phyloP scores from a whole-genome alignment of 352 stramenopile genomes.

The Thraustochytrium sp. region DNA sequence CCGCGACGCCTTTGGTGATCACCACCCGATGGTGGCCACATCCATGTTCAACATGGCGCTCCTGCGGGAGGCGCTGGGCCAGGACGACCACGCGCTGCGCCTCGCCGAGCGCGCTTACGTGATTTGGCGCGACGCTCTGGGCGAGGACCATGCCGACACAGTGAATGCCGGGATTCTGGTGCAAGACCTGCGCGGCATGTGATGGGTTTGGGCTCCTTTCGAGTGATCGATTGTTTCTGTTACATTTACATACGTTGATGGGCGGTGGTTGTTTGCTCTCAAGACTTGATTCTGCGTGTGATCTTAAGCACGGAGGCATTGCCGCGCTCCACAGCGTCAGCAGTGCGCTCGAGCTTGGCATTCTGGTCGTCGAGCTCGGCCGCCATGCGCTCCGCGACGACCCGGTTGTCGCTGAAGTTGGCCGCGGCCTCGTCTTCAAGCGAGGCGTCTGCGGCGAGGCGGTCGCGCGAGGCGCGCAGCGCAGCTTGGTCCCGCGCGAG shows the following conservation, averaged over 20 bases:
- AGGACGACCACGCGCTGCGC: constrained; percentile 54
- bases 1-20: constrained; percentile 50
- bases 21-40: constrained; percentile 59
- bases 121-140: constrained; percentile 57
- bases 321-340: neutral
- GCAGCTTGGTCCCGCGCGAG: neutral
- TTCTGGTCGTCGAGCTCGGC: constrained; percentile 26
- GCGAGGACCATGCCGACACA: constrained; percentile 60
- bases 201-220: neutral
- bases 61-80: constrained; percentile 59
- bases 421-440: neutral
- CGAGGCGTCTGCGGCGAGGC: too few species aligned
- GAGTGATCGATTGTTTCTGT: too few species aligned
- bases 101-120: constrained; percentile 53
- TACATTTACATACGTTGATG: neutral
- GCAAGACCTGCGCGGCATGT: neutral
- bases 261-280: neutral
- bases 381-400: neutral
- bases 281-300: neutral
- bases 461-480: neutral
- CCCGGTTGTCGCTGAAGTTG: neutral
- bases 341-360: neutral
- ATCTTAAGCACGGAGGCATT: constrained; percentile 20
- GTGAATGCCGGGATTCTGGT: constrained; percentile 46
- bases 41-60: constrained; percentile 63